Percentiles rank a stretch among this genome's conserved stretches.
phyloP scores from a whole-genome alignment of 371 early-diverging fungal genomes.

The Apophysomyces sp. region DNA sequence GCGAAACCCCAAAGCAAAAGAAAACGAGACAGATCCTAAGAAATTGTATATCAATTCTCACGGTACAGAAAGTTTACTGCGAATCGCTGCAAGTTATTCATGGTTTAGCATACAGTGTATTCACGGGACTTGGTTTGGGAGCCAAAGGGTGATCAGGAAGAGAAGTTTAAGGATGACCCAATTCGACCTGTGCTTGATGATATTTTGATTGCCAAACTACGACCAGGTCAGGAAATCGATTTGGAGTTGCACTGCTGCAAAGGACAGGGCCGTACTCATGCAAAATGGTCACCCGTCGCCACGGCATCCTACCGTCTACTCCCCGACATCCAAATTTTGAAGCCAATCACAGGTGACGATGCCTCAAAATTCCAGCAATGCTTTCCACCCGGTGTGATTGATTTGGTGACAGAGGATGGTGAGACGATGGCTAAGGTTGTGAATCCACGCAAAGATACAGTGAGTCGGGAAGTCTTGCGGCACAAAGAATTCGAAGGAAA shows the following conservation, averaged over 20 bases:
- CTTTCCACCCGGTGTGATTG: constrained; percentile 93
- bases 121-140: constrained; percentile 85
- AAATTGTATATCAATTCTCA: constrained; percentile 67
- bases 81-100: neutral
- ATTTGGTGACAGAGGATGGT: constrained; percentile 68
- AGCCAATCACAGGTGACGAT: constrained; percentile 85
- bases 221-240: constrained; percentile 91
- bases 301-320: constrained; percentile 96
- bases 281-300: constrained; percentile 99
- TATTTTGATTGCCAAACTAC: constrained; percentile 94
- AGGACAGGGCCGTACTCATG: constrained; percentile 96
- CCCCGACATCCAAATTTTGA: constrained; percentile 87
- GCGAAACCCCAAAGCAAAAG: constrained; percentile 58
- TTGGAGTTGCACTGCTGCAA: constrained; percentile 90
- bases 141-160: constrained; percentile 88
- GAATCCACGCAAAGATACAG: constrained; percentile 94
- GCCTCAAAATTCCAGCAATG: constrained; percentile 89
- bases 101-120: constrained; percentile 58
- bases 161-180: constrained; percentile 62
- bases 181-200: constrained; percentile 83
- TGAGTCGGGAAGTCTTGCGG: constrained; percentile 94
- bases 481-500: constrained; percentile 92
- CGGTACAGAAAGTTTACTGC: constrained; percentile 28
- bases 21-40: constrained; percentile 70
- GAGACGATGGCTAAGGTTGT: constrained; percentile 76